phyloP scores from a whole-genome alignment of 2,329 filamentous ascomycete species.

The Fusarium sp. region DNA sequence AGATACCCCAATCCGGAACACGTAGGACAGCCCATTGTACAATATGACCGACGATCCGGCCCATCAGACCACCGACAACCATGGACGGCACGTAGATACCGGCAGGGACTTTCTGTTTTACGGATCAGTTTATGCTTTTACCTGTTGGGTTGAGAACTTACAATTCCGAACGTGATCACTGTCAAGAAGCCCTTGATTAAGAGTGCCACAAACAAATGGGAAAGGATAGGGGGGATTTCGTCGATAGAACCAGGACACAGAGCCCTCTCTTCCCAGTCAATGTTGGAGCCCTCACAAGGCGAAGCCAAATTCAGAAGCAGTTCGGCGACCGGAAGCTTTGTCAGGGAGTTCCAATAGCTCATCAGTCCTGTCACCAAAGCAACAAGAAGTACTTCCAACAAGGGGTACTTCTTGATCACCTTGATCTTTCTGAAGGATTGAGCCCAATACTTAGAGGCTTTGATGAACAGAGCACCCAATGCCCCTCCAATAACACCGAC shows the following conservation, averaged over 20 bases:
- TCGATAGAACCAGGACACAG: constrained; percentile 79
- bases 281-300: constrained; percentile 80
- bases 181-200: constrained; percentile 91
- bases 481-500: constrained; percentile 87
- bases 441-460: constrained; percentile 91
- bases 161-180: constrained; percentile 90
- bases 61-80: constrained; percentile 95
- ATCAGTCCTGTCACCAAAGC: constrained; percentile 84
- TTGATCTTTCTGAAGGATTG: constrained; percentile 84
- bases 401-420: constrained; percentile 82
- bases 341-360: constrained; percentile 94
- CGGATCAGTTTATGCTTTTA: constrained; percentile 34
- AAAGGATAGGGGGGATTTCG: constrained; percentile 82
- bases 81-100: constrained; percentile 99
- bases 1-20: constrained; percentile 78
- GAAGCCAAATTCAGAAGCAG: constrained; percentile 90
- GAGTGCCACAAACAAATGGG: constrained; percentile 80
- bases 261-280: constrained; percentile 72
- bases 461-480: constrained; percentile 93
- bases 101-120: constrained; percentile 81
- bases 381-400: constrained; percentile 89
- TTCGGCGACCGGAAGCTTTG: constrained; percentile 89
- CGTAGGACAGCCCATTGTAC: constrained; percentile 84
- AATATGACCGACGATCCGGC: constrained; percentile 85
- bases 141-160: constrained; percentile 52